phyloP scores from a whole-genome alignment of 768 basidiomycete species.

The Coprinellus aureogranulatus region DNA sequence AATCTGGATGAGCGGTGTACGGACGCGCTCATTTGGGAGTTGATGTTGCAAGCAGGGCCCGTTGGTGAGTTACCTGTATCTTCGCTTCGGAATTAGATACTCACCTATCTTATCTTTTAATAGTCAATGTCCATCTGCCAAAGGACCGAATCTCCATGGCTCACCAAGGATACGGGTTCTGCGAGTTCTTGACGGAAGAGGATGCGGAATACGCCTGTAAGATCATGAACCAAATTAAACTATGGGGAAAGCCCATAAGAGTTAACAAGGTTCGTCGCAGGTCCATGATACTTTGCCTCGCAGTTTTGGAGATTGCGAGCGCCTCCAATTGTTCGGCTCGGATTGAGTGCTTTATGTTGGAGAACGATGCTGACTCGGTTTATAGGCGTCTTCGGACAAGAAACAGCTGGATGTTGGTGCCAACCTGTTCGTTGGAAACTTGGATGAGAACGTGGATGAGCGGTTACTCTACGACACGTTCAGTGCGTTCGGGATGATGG shows the following conservation, averaged over 20 bases:
- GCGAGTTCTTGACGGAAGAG: slow-evolving; percentile 98
- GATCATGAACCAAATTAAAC: slow-evolving; percentile 99
- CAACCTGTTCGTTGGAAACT: slow-evolving; percentile 92
- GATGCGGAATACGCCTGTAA: slow-evolving; percentile 99
- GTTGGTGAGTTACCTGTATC: slow-evolving; percentile 64
- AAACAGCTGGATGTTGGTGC: slow-evolving; percentile 98
- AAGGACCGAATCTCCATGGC: slow-evolving; percentile 98
- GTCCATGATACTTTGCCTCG: slow-evolving; percentile 4
- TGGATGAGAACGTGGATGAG: slow-evolving; percentile 96
- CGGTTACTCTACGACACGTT: slow-evolving; percentile 91
- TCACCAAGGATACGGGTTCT: slow-evolving; percentile 99
- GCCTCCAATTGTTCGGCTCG: background rate
- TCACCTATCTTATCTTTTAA: background rate
- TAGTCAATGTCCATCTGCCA: slow-evolving; percentile 96
- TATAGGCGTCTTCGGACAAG: slow-evolving; percentile 93
- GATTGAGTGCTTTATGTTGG: background rate
- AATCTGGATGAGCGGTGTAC: slow-evolving; percentile 95
- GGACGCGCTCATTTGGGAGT: slow-evolving; percentile 94
- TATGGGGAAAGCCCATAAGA: slow-evolving; percentile 97
- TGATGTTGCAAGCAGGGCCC: slow-evolving; percentile 99
- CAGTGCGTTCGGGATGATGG: slow-evolving; percentile 90
- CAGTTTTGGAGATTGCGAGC: slow-evolving; percentile 1
- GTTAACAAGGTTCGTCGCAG: slow-evolving; percentile 86
- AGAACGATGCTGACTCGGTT: slow-evolving; percentile 10
- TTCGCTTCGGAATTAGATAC: background rate